Conservation (phyloP, 352 stramenopile genomes). For the Globisporangium spinosum region DNA sequence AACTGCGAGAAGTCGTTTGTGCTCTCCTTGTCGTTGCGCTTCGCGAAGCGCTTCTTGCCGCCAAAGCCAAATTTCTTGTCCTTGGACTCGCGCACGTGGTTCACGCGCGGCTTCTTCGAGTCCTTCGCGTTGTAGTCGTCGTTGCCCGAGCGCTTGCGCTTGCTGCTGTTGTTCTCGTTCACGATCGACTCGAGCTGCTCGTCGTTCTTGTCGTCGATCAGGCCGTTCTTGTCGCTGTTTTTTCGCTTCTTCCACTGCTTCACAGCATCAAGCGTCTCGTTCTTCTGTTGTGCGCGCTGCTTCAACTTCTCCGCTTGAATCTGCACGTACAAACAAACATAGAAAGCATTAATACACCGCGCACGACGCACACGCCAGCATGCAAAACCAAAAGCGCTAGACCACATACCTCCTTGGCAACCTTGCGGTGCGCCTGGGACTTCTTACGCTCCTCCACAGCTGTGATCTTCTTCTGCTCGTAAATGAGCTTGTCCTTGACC, state of each 20-base stretch:
- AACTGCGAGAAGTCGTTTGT: conserved; percentile 79
- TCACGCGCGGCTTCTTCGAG: conserved; percentile 67
- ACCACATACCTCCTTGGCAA: conserved; percentile 90
- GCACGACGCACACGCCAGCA: background rate
- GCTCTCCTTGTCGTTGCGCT: conserved; percentile 79
- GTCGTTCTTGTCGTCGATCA: conserved; percentile 59
- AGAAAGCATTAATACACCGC: background rate
- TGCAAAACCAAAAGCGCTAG: background rate
- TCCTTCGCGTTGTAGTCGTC: conserved; percentile 22
- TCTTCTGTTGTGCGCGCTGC: conserved; percentile 81
- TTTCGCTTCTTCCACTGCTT: conserved; percentile 90
- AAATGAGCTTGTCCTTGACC: conserved; percentile 98
- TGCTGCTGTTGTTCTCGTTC: conserved; percentile 48
- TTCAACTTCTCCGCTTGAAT: conserved; percentile 81
- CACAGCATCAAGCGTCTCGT: conserved; percentile 82
- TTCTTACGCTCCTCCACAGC: conserved; percentile 97
- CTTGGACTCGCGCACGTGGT: conserved; percentile 63
- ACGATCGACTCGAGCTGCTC: conserved; percentile 64
- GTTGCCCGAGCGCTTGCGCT: conserved; percentile 37
- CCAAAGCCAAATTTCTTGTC: conserved; percentile 87
- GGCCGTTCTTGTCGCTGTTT: conserved; percentile 60
- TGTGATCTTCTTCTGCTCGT: conserved; percentile 99
- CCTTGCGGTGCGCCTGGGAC: conserved; percentile 95
- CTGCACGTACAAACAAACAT: conserved; percentile 10
- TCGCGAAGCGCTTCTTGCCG: conserved; percentile 67